Evolutionary conservation across 768 basidiomycete genomes (phyloP).

Genomic region (Cyclocybe aegerita): DNA sequence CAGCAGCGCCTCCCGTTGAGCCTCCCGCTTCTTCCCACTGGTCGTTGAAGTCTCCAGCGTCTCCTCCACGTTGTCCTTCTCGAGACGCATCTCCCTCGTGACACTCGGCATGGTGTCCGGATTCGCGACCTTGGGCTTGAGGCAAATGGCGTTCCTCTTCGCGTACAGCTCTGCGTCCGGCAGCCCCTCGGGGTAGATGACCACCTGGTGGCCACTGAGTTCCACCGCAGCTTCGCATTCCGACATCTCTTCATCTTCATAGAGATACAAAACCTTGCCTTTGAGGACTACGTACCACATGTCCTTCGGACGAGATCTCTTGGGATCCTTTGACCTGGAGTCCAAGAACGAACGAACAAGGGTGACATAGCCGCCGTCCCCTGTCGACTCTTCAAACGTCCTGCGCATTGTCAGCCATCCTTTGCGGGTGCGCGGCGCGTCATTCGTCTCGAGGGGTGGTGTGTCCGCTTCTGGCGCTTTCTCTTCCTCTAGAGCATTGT

Average conservation of each 20-base stretch:
- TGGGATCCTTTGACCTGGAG: constrained; percentile 81
- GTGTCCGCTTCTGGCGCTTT: constrained; percentile 23
- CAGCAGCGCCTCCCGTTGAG: constrained; percentile 32
- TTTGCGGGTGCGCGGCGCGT: constrained; percentile 65
- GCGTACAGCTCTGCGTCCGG: constrained; percentile 89
- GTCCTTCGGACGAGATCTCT: constrained; percentile 82
- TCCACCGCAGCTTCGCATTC: constrained; percentile 94
- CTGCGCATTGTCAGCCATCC: constrained; percentile 84
- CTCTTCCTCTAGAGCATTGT: constrained; percentile 23
- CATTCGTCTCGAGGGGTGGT: constrained; percentile 42
- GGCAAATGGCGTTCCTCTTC: constrained; percentile 84
- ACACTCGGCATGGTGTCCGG: constrained; percentile 45
- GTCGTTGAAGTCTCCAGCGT: constrained; percentile 25
- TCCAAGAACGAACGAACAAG: constrained; percentile 80
- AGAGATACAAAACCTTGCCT: constrained; percentile 87
- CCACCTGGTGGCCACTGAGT: constrained; percentile 74
- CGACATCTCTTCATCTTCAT: constrained; percentile 88
- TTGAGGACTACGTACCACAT: constrained; percentile 93
- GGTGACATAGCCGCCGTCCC: constrained; percentile 74
- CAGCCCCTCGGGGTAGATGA: constrained; percentile 71
- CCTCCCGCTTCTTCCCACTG: constrained; percentile 31
- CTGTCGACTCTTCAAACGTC: constrained; percentile 66
- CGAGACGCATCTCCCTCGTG: constrained; percentile 51
- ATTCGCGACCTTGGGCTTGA: constrained; percentile 49
- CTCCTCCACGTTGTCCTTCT: constrained; percentile 29